Evolutionary conservation across 192 early-diverging fungal genomes (phyloP), one percentile per base, ranked within the genome.

Genomic region (Jimgerdemannia flammicorona): DNA sequence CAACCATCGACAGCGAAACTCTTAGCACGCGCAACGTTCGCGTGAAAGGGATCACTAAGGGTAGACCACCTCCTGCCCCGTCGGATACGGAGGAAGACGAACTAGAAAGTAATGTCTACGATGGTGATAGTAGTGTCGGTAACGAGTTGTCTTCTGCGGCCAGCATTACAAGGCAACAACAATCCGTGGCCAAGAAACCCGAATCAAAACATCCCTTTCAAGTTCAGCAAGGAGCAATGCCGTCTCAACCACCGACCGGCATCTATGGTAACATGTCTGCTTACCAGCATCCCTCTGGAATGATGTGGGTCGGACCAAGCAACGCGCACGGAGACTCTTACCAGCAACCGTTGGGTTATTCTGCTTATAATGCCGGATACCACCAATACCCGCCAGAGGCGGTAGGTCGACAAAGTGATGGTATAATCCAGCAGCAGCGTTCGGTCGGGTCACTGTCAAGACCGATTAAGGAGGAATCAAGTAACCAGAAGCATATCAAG

Each of bases 381-480:
- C 44, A 42, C 40, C 42, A 54, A n/a, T 42, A 10, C 64, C 19
- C 3, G 49, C 19, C 29, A 74, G 39, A 66, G 20, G 3, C 4
- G 4, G 43, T 39, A 4, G 39, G 67, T 29, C 73, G 3, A 67
- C 64, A 11, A 20, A 14, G 59, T 29, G 29, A 41, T 65, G 40
- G 67, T 18, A 19, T 2, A 14, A 14, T 59, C 69, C 69, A 70
- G 70, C 72, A 40, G 67, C 63, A n/a, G 8, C 73, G 70, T 63
- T 67, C 18, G 74, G 66, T 6, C 54, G 40, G 3, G 43, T 70
- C 11, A 80, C 76, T 49, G 72, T 70, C 41, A 75, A 72, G 72
- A 76, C 76, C 67, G 74, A 80, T 69, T 75, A 73, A 67, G 74
- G 74, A 59, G 14, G 49, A 14, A 59, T 10, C 14, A 14, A 59